phyloP scores from a whole-genome alignment of 441 rosid genomes.

The Populus trichocarpa region DNA sequence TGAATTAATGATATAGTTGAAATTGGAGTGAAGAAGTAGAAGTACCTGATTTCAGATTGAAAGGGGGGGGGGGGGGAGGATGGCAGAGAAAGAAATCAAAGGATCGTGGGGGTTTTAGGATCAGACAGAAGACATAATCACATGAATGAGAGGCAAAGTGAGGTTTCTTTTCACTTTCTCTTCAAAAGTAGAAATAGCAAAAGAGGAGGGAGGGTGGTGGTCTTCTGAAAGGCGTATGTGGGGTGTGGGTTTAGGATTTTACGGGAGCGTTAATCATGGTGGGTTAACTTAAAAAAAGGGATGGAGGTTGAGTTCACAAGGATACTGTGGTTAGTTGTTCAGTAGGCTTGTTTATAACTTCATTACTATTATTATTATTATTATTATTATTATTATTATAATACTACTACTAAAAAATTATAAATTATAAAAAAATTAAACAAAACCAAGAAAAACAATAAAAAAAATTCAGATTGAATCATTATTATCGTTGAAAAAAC shows the following conservation, averaged over 20 bases:
- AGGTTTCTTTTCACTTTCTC: neutral
- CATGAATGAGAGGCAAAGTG: neutral
- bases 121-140: neutral
- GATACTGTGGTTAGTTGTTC: neutral
- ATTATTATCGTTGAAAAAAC: too few relatives aligned
- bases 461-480: too few relatives aligned
- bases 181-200: neutral
- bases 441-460: too few relatives aligned
- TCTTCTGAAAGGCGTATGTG: neutral
- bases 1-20: neutral
- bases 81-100: neutral
- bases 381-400: too few relatives aligned
- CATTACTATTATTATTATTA: too few relatives aligned
- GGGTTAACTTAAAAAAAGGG: neutral
- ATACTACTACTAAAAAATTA: too few relatives aligned
- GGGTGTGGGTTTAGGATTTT: neutral
- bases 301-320: neutral
- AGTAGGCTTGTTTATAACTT: too few relatives aligned
- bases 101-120: neutral
- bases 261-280: neutral
- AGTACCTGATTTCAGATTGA: slow-evolving; percentile 16
- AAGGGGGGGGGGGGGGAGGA: neutral
- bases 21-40: neutral
- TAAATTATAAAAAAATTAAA: too few relatives aligned
- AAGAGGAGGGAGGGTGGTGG: neutral